phyloP scores from a whole-genome alignment of 2,329 filamentous ascomycete species.

The Penicillium vulpinum region DNA sequence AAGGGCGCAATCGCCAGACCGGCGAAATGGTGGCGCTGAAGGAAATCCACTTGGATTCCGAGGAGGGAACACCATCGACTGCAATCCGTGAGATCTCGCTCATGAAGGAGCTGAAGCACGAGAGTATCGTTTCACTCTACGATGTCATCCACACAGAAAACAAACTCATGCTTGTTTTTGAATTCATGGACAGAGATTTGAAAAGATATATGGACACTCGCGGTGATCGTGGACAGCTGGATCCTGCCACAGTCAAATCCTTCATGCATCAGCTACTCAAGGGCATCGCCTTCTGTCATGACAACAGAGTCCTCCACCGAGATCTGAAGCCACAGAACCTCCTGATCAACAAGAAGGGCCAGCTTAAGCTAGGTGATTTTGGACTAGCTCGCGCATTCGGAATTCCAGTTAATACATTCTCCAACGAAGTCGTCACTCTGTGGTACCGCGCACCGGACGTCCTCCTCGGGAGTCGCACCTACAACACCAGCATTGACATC shows the following conservation, averaged over 20 bases:
- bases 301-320: slow-evolving; percentile 92
- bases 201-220: slow-evolving; percentile 98
- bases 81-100: slow-evolving; percentile 97
- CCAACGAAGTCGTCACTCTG: slow-evolving; percentile 94
- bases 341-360: slow-evolving; percentile 86
- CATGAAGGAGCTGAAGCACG: slow-evolving; percentile 99
- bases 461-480: slow-evolving; percentile 86
- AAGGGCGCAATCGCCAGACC: slow-evolving; percentile 94
- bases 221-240: slow-evolving; percentile 84
- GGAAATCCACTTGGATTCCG: slow-evolving; percentile 97
- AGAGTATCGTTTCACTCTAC: slow-evolving; percentile 95
- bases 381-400: slow-evolving; percentile 92
- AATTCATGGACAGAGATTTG: slow-evolving; percentile 97
- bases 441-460: slow-evolving; percentile 98
- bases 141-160: slow-evolving; percentile 99
- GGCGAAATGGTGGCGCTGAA: slow-evolving; percentile 96
- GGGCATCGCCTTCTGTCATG: slow-evolving; percentile 96
- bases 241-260: slow-evolving; percentile 89
- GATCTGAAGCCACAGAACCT: slow-evolving; percentile 96
- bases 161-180: slow-evolving; percentile 98
- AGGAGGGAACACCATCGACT: slow-evolving; percentile 95
- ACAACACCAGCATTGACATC: slow-evolving; percentile 99
- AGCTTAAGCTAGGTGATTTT: slow-evolving; percentile 92
- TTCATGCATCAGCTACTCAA: slow-evolving; percentile 98
- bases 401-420: slow-evolving; percentile 97